These are phyloP conservation scores for Teunomyces barrocoloradensis DNA, from an alignment of 805 yeast genomes.

Conservation along the genomic window DNA sequence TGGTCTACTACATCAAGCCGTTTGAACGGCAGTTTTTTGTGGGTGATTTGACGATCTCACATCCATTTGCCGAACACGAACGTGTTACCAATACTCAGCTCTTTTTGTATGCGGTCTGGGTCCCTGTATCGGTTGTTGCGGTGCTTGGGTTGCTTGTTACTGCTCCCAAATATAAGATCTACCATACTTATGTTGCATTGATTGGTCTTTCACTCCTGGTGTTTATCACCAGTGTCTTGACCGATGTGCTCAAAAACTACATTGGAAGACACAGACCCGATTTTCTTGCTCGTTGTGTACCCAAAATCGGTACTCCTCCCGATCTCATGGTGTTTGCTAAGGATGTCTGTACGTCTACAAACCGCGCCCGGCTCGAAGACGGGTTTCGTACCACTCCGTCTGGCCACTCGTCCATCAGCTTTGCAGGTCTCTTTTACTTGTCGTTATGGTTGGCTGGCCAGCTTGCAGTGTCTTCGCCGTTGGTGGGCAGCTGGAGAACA, in stretches of 20 bases:
- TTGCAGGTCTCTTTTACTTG: slow-evolving; percentile 42
- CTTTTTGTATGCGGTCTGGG: slow-evolving; percentile 23
- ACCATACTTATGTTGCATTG: slow-evolving; percentile 36
- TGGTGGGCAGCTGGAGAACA: slow-evolving; percentile 64
- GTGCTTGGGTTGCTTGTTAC: slow-evolving; percentile 32
- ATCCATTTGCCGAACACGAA: slow-evolving; percentile 33
- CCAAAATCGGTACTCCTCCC: slow-evolving; percentile 22
- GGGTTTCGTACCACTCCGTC: slow-evolving; percentile 43
- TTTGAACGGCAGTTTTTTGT: slow-evolving; percentile 35
- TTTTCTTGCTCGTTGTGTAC: slow-evolving; percentile 32
- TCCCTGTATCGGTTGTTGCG: slow-evolving; percentile 22
- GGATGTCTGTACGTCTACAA: slow-evolving; percentile 50
- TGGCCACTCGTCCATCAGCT: slow-evolving; percentile 38
- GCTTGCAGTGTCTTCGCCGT: slow-evolving; percentile 41
- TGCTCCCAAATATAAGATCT: slow-evolving; percentile 47
- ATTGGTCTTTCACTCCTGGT: slow-evolving; percentile 30
- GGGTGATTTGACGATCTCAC: slow-evolving; percentile 32
- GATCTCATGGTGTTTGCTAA: slow-evolving; percentile 27
- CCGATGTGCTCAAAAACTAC: slow-evolving; percentile 38
- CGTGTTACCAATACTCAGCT: slow-evolving; percentile 30
- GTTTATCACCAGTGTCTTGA: slow-evolving; percentile 29
- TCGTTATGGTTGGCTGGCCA: slow-evolving; percentile 72
- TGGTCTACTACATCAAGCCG: slow-evolving; percentile 26
- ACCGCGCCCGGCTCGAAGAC: slow-evolving; percentile 33
- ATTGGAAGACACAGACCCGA: slow-evolving; percentile 32